Evolutionary conservation across 345 rosid genomes (phyloP).

Genomic region (Eutrema heterophyllum): DNA sequence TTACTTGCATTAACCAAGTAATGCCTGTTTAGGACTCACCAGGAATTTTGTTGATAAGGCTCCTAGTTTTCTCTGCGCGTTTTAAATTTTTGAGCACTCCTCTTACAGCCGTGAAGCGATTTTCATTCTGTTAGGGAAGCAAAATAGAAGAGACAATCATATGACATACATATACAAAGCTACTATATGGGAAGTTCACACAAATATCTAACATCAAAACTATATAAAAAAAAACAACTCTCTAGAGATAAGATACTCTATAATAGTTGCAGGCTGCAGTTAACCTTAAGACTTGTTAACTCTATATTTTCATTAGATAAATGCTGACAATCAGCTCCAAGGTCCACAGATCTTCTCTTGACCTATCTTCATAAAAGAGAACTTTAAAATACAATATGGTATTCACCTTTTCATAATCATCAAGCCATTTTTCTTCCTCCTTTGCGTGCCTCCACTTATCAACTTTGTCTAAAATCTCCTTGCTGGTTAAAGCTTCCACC

Average conservation of each 20-base stretch:
- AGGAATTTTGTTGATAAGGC: conserved; percentile 65
- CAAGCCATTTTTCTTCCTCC: conserved; percentile 94
- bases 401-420: conserved; percentile 82
- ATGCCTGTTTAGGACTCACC: conserved; percentile 37
- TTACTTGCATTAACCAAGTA: neutral
- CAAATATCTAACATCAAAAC: neutral
- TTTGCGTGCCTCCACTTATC: conserved; percentile 80
- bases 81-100: conserved; percentile 89
- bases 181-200: neutral
- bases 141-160: neutral
- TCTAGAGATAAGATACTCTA: neutral
- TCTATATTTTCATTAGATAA: neutral
- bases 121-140: conserved; percentile 55
- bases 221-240: neutral
- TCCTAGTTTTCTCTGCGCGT: conserved; percentile 92
- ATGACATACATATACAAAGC: neutral
- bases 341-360: neutral
- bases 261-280: neutral
- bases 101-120: conserved; percentile 82
- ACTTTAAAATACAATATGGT: neutral
- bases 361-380: neutral
- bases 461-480: conserved; percentile 79
- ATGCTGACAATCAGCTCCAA: neutral
- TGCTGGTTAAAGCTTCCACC: conserved; percentile 70
- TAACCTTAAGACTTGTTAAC: neutral